Conservation (phyloP, 306 rosid genomes). For the Coriaria nepalensis region DNA sequence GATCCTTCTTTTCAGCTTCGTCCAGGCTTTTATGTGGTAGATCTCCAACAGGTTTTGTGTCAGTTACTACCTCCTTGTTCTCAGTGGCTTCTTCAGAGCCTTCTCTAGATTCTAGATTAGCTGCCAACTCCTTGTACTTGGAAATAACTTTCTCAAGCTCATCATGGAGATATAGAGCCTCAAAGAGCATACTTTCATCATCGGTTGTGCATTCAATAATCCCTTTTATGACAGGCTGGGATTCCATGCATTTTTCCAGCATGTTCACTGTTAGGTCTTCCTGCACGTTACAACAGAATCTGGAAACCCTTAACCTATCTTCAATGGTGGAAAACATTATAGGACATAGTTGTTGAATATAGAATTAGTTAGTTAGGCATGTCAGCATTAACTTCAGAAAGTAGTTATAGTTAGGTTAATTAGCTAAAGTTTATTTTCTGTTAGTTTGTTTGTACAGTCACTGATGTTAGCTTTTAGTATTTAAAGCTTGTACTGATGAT, state of each 20-base stretch:
- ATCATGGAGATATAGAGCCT: conserved; percentile 68
- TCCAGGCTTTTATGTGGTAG: too few relatives aligned
- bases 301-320: too few relatives aligned
- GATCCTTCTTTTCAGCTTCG: too few relatives aligned
- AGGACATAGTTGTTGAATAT: neutral
- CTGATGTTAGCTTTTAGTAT: too few relatives aligned
- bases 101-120: conserved; percentile 24
- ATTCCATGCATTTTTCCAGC: conserved; percentile 62
- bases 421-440: too few relatives aligned
- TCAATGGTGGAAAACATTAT: too few relatives aligned
- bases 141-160: conserved; percentile 60
- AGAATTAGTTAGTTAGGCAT: neutral
- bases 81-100: neutral
- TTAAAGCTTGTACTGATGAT: too few relatives aligned
- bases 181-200: conserved; percentile 65
- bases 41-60: too few relatives aligned
- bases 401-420: too few relatives aligned
- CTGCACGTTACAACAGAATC: conserved; percentile 17
- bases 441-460: too few relatives aligned
- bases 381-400: too few relatives aligned
- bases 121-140: conserved; percentile 52
- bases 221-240: conserved; percentile 44
- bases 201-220: conserved; percentile 57
- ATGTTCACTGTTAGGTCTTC: conserved; percentile 59
- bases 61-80: too few relatives aligned